Conservation (phyloP, 306 rosid genomes). For the Hippophae gyantsensis region DNA sequence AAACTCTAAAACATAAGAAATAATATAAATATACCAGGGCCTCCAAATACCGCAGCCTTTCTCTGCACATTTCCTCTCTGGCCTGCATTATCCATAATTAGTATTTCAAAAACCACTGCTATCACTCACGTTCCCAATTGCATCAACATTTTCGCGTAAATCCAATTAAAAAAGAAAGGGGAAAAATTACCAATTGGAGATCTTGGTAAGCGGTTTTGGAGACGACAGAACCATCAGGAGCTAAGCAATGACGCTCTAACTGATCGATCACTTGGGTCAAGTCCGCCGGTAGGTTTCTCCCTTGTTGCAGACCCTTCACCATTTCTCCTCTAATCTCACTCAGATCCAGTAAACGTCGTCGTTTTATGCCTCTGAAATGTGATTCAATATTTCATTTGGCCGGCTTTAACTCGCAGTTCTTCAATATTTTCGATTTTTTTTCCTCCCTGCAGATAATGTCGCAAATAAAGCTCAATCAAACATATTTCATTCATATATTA, state of each 20-base stretch:
- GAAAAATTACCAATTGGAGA: conserved; percentile 55
- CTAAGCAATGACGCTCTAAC: conserved; percentile 86
- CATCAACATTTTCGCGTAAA: conserved; percentile 10
- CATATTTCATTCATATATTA: no score
- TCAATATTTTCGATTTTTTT: not conserved
- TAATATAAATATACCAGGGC: conserved; percentile 41
- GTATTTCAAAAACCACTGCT: not conserved
- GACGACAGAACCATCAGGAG: conserved; percentile 84
- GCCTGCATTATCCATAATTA: conserved; percentile 42
- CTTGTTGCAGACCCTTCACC: conserved; percentile 66
- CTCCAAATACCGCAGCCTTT: conserved; percentile 76
- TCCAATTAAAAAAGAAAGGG: conserved; percentile 8
- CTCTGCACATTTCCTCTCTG: conserved; percentile 94
- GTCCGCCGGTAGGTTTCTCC: conserved; percentile 60
- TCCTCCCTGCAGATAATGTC: not conserved
- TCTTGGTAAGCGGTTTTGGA: conserved; percentile 71
- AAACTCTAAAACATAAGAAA: not conserved
- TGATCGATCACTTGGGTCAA: conserved; percentile 70
- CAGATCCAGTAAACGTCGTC: conserved; percentile 18
- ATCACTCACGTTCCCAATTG: not conserved
- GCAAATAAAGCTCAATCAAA: no score
- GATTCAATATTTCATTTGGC: not conserved
- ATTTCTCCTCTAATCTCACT: conserved; percentile 14
- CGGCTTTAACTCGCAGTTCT: not conserved
- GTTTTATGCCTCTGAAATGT: conserved; percentile 2